These are phyloP conservation scores for Wickerhamomyces canadensis DNA, from an alignment of 805 yeast genomes.

Conservation along the genomic window DNA sequence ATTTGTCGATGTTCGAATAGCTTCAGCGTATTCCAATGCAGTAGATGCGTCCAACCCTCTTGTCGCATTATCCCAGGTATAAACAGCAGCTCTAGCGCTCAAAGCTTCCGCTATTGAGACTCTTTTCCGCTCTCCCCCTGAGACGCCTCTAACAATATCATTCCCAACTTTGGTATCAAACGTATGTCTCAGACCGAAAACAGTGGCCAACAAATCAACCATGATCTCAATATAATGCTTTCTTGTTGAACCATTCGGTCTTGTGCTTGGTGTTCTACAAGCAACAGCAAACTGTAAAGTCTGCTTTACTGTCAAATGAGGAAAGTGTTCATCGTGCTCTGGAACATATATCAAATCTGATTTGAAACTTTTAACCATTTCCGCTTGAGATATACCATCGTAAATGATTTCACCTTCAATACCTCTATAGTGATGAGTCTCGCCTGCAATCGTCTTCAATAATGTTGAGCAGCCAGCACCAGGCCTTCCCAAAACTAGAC, in stretches of 20 bases:
- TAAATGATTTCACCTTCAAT: conserved; percentile 53
- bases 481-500: conserved; percentile 65
- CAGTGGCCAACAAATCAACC: conserved; percentile 45
- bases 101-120: conserved; percentile 79
- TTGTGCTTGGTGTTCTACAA: conserved; percentile 55
- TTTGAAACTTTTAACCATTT: conserved; percentile 53
- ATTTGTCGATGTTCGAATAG: conserved; percentile 57
- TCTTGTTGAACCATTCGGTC: conserved; percentile 43
- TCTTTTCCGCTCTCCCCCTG: conserved; percentile 85
- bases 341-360: conserved; percentile 55
- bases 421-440: conserved; percentile 29
- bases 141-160: conserved; percentile 63
- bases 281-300: conserved; percentile 68
- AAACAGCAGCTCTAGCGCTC: conserved; percentile 56
- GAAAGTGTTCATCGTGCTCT: conserved; percentile 69
- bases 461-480: conserved; percentile 80
- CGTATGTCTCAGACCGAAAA: conserved; percentile 58
- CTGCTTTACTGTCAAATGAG: conserved; percentile 69
- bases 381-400: conserved; percentile 55
- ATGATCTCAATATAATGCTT: conserved; percentile 41
- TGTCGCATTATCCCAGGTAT: conserved; percentile 79
- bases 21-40: conserved; percentile 67
- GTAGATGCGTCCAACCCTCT: conserved; percentile 84
- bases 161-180: conserved; percentile 55
- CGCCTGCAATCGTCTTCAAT: conserved; percentile 59